phyloP scores from a whole-genome alignment of 2,329 filamentous ascomycete species.

The Talaromyces rugulosus region DNA sequence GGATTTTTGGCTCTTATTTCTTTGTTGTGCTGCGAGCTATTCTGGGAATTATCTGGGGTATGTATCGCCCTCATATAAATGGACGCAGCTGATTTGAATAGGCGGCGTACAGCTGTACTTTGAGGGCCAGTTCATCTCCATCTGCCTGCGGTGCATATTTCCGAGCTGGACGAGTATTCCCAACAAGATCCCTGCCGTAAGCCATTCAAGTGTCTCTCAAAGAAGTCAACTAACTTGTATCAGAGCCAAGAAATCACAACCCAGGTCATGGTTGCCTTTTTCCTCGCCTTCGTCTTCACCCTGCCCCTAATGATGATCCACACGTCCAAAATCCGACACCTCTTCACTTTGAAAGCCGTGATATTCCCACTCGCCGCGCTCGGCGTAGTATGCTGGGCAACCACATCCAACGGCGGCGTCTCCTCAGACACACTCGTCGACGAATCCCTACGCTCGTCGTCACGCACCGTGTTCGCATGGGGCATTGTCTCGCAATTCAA shows the following conservation, averaged over 20 bases:
- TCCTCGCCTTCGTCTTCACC: slow-evolving; percentile 21
- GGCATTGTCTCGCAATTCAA: slow-evolving; percentile 37
- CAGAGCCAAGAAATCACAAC: slow-evolving; percentile 22
- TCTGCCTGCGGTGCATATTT: slow-evolving; percentile 24
- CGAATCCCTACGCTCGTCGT: slow-evolving; percentile 11
- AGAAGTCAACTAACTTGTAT: not conserved
- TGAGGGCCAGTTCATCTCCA: slow-evolving; percentile 21
- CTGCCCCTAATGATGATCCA: slow-evolving; percentile 31
- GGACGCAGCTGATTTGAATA: not conserved
- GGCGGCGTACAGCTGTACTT: slow-evolving; percentile 20
- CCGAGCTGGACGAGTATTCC: slow-evolving; percentile 20
- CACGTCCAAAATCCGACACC: slow-evolving; percentile 30
- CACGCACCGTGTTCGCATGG: slow-evolving; percentile 31
- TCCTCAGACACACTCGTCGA: slow-evolving; percentile 16
- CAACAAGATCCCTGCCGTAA: slow-evolving; percentile 20
- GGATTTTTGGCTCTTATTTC: slow-evolving; percentile 18
- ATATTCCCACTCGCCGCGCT: slow-evolving; percentile 33
- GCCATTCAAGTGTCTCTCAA: not conserved
- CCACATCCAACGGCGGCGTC: slow-evolving; percentile 21
- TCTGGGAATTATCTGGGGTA: slow-evolving; percentile 18
- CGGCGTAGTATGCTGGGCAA: slow-evolving; percentile 34
- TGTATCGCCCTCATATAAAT: not conserved
- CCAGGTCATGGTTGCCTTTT: slow-evolving; percentile 21
- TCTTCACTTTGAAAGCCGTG: slow-evolving; percentile 35
- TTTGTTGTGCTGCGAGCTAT: slow-evolving; percentile 17